Percentiles rank a stretch among this genome's conserved stretches.
These are phyloP conservation scores for Jimgerdemannia lactiflua DNA, from an alignment of 192 early-diverging fungal genomes.

Conservation along the genomic window DNA sequence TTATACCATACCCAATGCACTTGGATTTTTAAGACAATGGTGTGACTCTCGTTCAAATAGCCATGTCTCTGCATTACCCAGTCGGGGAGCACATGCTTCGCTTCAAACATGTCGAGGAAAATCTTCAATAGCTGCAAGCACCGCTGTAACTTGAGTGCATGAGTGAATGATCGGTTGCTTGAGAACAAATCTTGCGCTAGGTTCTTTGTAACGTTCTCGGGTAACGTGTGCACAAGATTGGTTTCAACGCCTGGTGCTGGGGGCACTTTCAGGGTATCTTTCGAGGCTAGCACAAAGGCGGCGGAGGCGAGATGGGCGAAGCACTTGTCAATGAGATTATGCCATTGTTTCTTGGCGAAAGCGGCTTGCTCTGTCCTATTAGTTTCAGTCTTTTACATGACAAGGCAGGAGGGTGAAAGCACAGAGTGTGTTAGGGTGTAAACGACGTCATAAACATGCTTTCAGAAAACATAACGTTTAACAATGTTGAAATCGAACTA, in stretches of 20 bases:
- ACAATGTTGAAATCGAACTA: not conserved
- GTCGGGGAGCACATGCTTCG: slow-evolving; percentile 17
- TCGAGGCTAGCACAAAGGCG: slow-evolving; percentile 11
- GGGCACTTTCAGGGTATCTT: slow-evolving; percentile 1
- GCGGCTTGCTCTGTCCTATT: slow-evolving; percentile 14
- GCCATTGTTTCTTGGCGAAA: slow-evolving; percentile 28
- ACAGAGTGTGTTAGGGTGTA: not conserved
- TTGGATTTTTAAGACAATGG: not conserved
- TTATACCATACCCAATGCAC: slow-evolving; percentile 30
- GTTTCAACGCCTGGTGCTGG: slow-evolving; percentile 4
- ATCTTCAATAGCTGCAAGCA: slow-evolving; percentile 41
- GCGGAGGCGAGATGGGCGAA: slow-evolving; percentile 32
- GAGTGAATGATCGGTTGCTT: not conserved
- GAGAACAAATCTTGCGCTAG: not conserved
- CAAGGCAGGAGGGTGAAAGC: not conserved
- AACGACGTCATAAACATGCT: not conserved
- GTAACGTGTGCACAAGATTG: slow-evolving; percentile 1
- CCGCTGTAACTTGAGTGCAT: slow-evolving; percentile 37
- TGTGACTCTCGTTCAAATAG: not conserved
- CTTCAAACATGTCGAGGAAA: slow-evolving; percentile 28
- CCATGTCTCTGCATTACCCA: slow-evolving; percentile 7
- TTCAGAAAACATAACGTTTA: not conserved
- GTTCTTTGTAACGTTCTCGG: not conserved
- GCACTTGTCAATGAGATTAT: slow-evolving; percentile 38
- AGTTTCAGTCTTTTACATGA: slow-evolving; percentile 17